These are phyloP conservation scores for Litchi chinensis DNA, from an alignment of 345 rosid species.

Conservation along the genomic window DNA sequence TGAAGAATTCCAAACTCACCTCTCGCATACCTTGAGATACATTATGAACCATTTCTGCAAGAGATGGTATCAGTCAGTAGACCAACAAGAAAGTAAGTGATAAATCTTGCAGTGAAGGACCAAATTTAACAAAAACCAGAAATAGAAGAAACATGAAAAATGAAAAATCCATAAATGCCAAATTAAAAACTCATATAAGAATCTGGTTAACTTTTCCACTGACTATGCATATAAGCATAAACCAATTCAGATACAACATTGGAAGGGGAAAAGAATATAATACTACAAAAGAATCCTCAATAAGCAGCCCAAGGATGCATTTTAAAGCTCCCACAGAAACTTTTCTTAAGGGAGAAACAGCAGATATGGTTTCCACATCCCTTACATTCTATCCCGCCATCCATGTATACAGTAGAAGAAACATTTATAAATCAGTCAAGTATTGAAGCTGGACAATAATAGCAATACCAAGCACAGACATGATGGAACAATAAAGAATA, in stretches of 20 bases:
- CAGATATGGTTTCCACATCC: background rate
- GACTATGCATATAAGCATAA: background rate
- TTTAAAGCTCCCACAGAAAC: slow-evolving; percentile 2
- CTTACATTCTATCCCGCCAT: background rate
- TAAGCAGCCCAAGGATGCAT: background rate
- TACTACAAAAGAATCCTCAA: background rate
- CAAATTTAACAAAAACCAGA: background rate
- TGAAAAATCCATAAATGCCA: background rate
- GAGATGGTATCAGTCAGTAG: slow-evolving; percentile 20
- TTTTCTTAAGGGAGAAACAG: background rate
- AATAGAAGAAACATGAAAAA: background rate
- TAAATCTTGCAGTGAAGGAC: background rate
- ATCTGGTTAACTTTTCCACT: background rate
- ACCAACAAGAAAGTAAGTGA: slow-evolving; percentile 1
- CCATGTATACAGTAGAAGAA: slow-evolving; percentile 3
- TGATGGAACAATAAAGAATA: background rate
- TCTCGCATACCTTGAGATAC: slow-evolving; percentile 59
- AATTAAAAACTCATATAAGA: background rate
- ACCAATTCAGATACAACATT: background rate
- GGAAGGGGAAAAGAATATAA: background rate
- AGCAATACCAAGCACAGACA: slow-evolving; percentile 2
- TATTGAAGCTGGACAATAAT: background rate
- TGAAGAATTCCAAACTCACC: slow-evolving; percentile 46
- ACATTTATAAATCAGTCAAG: background rate
- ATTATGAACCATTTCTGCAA: slow-evolving; percentile 59